Evolutionary conservation across 1,284 basidiomycete genomes (phyloP).

Genomic region (Pholiota adiposa): DNA sequence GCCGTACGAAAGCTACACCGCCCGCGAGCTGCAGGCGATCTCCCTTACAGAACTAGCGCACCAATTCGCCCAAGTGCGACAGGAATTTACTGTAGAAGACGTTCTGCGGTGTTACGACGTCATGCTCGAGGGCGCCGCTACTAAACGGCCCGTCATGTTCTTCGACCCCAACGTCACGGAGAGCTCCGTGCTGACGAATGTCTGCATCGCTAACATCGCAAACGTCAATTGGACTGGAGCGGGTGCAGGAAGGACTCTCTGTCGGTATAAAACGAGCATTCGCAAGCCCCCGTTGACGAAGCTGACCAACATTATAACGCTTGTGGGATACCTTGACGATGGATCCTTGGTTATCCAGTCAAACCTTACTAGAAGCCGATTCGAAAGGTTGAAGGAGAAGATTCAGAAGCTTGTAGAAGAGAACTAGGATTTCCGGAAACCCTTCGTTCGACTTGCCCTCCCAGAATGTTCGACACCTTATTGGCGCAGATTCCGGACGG

Average conservation of each 20-base stretch:
- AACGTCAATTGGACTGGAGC: slow-evolving; percentile 4
- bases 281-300: neutral
- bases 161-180: neutral
- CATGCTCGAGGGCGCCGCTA: neutral
- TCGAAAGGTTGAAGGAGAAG: neutral
- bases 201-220: neutral
- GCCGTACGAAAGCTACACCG: neutral
- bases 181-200: neutral
- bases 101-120: neutral
- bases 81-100: neutral
- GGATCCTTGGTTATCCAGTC: neutral
- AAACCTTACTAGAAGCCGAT: neutral
- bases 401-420: neutral
- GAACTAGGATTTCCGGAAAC: neutral
- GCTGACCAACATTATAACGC: neutral
- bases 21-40: neutral
- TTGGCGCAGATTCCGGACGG: no score
- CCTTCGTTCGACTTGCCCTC: neutral
- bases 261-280: neutral
- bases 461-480: no score
- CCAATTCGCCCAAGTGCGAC: neutral
- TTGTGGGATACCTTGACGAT: neutral
- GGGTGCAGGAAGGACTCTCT: neutral
- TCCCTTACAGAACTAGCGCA: neutral
- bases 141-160: neutral